These are phyloP conservation scores for Aspergillus melleus DNA, from an alignment of 2,329 filamentous ascomycete genomes.

Conservation along the genomic window DNA sequence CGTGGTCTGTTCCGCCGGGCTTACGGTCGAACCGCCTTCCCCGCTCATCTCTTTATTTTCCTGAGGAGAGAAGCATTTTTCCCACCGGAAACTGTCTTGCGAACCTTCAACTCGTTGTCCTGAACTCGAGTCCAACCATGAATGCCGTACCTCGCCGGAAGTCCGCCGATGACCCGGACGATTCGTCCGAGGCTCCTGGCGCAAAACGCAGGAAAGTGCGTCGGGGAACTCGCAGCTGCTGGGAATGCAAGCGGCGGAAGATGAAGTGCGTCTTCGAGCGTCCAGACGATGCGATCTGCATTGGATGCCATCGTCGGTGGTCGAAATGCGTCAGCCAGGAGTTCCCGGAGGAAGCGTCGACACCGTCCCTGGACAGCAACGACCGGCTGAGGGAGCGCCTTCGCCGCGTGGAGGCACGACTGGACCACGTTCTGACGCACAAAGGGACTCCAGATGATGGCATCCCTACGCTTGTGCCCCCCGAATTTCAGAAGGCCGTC, in stretches of 20 bases:
- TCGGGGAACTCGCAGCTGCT: conserved; percentile 37
- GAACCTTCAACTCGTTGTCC: neutral
- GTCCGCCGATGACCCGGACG: neutral
- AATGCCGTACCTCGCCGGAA: neutral
- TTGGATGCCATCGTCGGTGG: conserved; percentile 29
- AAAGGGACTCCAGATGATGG: neutral
- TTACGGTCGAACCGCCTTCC: neutral
- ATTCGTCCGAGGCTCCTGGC: neutral
- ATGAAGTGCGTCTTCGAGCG: conserved; percentile 32
- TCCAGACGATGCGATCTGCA: conserved; percentile 20
- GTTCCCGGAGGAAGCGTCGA: conserved; percentile 37
- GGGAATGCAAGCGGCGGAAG: conserved; percentile 31
- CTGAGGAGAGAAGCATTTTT: neutral
- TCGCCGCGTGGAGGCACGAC: neutral
- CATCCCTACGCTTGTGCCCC: neutral
- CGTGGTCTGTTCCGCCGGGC: neutral
- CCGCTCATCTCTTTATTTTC: too few relatives aligned
- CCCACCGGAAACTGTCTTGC: neutral
- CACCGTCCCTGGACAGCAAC: conserved; percentile 16
- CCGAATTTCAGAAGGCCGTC: neutral
- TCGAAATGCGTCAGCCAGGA: conserved; percentile 51
- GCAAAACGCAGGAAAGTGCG: conserved; percentile 28
- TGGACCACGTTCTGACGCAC: neutral
- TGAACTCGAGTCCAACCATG: neutral
- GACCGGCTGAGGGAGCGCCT: conserved; percentile 6